Evolutionary conservation across 768 basidiomycete species (phyloP), one percentile per base, ranked within the genome.

Genomic region (Xerocomus brunneocitrinus): DNA sequence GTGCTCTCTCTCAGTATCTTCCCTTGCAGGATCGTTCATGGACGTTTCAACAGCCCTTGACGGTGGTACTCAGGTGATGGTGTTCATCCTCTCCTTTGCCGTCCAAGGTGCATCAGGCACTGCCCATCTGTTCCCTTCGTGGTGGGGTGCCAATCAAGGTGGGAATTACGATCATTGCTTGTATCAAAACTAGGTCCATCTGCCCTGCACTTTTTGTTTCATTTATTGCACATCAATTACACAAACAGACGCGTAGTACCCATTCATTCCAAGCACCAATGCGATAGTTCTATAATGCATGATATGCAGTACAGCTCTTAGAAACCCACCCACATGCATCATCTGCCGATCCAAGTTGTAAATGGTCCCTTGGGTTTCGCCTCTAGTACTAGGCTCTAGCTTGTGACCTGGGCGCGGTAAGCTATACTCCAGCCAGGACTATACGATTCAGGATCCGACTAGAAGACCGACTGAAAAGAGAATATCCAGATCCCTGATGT

Each of bases 91-190:
- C 13, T 77, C 80, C 1, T 75, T 73, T 49, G 68, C 78, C 0
- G 77, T 82, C 1, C 75, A 75, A 52, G 82, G 82, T 12, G 80
- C 76, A 10, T 71, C 76, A 5, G 79, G 81, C 14, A 61, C 66
- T 1, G 61, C 78, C 0, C 76, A 79, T 56, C 57, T 76, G 25
- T 82, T 81, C 68, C 77, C 80, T 22, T 57, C 73, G 51, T 81
- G 81, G 81, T 81, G 79, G 81, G 79, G 79, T n/a, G 79, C 79
- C 10, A 80, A 82, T 60, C 79, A 81, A 53, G 63, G 62, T 32
- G 78, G 78, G 59, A 70, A 75, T 59, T 72, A 67, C 24, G 66
- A 66, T 42, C 61, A 25, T 13, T 68, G 66, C 36, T 24, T 55
- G 42, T 47, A 52, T 9, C 41, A 35, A 5, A 36, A n/a, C 19